phyloP scores from a whole-genome alignment of 1,284 basidiomycete genomes.

The Cryptococcus sp. region DNA sequence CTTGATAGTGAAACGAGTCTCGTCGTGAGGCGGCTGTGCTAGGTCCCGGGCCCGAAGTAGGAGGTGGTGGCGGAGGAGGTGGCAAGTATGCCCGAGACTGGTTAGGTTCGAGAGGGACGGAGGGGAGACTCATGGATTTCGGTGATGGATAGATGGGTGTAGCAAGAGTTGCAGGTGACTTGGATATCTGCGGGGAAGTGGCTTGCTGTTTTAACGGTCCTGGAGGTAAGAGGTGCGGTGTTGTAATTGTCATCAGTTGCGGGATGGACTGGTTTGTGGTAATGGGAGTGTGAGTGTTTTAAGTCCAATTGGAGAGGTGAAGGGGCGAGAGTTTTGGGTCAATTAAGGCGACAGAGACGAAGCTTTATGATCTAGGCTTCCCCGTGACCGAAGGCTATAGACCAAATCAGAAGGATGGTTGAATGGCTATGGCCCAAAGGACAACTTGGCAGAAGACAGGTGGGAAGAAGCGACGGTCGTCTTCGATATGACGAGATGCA shows the following conservation, averaged over 20 bases:
- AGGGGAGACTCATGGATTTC: slow-evolving; percentile 14
- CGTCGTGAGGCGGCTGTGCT: slow-evolving; percentile 3
- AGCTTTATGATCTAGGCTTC: no score
- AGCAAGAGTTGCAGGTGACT: background rate
- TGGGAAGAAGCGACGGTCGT: no score
- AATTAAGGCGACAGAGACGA: no score
- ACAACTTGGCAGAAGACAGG: no score
- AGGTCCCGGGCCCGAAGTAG: background rate
- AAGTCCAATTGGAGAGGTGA: no score
- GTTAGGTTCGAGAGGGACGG: slow-evolving; percentile 5
- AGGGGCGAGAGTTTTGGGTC: no score
- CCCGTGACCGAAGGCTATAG: no score
- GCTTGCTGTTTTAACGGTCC: background rate
- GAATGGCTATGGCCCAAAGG: no score
- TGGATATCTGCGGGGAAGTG: background rate
- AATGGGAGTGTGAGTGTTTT: no score
- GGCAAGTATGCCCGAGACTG: background rate
- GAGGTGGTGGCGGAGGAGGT: background rate
- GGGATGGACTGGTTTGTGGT: background rate
- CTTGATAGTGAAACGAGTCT: slow-evolving; percentile 17
- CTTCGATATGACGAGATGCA: no score
- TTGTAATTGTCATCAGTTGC: background rate
- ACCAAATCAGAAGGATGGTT: no score
- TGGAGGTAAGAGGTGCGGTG: background rate
- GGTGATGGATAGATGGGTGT: slow-evolving; percentile 15